Percentiles rank a stretch among this genome's conserved stretches.
Conservation (phyloP, 306 rosid genomes). For the Lablab purpureus region DNA sequence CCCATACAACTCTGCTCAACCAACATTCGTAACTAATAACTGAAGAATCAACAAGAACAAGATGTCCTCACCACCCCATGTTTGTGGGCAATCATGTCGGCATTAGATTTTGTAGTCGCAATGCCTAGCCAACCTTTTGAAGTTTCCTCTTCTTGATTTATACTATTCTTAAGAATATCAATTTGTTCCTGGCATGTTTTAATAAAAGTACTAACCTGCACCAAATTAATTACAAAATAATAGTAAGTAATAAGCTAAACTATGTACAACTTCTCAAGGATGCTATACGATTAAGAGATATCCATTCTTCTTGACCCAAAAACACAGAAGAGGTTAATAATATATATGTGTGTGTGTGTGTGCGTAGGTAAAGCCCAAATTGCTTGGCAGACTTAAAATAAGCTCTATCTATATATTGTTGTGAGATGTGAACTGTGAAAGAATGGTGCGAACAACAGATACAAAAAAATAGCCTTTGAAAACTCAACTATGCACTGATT, state of each 20-base stretch:
- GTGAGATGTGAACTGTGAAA: not conserved
- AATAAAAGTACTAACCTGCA: slow-evolving; percentile 88
- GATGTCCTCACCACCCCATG: slow-evolving; percentile 93
- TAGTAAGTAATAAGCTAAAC: slow-evolving; percentile 27
- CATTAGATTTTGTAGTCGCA: slow-evolving; percentile 66
- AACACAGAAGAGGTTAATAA: slow-evolving; percentile 18
- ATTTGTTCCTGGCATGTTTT: slow-evolving; percentile 96
- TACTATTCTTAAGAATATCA: slow-evolving; percentile 82
- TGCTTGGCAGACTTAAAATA: slow-evolving; percentile 24
- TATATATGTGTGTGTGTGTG: too few species aligned
- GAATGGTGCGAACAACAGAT: slow-evolving; percentile 24
- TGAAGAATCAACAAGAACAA: slow-evolving; percentile 15
- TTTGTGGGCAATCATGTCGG: slow-evolving; percentile 90
- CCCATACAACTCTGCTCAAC: not conserved
- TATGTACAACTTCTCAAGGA: slow-evolving; percentile 32
- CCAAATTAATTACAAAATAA: slow-evolving; percentile 39
- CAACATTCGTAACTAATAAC: slow-evolving; percentile 5
- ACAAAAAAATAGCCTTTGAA: slow-evolving; percentile 10
- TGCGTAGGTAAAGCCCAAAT: slow-evolving; percentile 24
- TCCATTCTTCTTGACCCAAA: not conserved
- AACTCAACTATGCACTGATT: slow-evolving; percentile 24
- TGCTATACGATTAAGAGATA: slow-evolving; percentile 30
- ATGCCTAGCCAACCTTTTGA: slow-evolving; percentile 93
- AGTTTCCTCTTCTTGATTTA: slow-evolving; percentile 69
- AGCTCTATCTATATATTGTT: slow-evolving; percentile 14